These are phyloP conservation scores for Echinosophora koreensis DNA, from an alignment of 306 rosid species.

Conservation along the genomic window DNA sequence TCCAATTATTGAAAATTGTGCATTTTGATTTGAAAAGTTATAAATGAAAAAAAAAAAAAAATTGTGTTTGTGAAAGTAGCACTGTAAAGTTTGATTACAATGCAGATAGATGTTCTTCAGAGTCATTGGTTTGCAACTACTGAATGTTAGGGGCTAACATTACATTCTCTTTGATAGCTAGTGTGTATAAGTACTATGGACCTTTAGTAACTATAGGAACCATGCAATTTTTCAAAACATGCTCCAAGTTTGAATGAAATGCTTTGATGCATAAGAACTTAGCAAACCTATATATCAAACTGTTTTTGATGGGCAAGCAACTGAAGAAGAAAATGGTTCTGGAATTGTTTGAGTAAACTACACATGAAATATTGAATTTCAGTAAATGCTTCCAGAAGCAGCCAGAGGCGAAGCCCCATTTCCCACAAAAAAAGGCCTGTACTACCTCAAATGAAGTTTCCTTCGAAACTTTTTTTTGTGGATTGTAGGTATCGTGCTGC, in stretches of 20 bases:
- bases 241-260: neutral
- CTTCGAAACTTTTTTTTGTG: neutral
- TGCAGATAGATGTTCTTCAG: neutral
- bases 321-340: neutral
- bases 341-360: neutral
- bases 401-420: neutral
- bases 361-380: neutral
- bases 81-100: neutral
- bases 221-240: neutral
- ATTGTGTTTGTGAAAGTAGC: neutral
- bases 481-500: neutral
- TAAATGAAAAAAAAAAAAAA: too few relatives aligned
- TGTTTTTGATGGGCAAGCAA: neutral
- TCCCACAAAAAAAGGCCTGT: neutral
- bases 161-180: neutral
- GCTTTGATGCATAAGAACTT: neutral
- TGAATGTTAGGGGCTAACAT: neutral
- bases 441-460: neutral
- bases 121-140: neutral
- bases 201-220: neutral
- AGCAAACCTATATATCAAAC: neutral
- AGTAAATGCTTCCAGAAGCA: slow-evolving; percentile 3
- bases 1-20: too few relatives aligned
- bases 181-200: neutral
- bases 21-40: too few relatives aligned